Conservation (phyloP, 192 early-diverging fungal species). For the Dissophora ornata region DNA sequence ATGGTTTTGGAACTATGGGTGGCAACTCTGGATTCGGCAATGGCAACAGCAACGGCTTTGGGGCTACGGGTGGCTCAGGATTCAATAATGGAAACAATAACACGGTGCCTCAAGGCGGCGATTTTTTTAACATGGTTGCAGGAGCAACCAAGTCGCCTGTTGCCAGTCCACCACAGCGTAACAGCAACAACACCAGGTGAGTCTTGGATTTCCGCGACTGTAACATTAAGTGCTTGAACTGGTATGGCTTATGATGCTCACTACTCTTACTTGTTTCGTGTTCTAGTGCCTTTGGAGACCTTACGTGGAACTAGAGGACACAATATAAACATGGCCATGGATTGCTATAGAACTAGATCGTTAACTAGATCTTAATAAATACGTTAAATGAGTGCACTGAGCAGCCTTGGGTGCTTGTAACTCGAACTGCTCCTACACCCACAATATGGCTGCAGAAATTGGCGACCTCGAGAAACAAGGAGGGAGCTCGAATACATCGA, state of each 20-base stretch:
- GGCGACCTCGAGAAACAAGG: too few relatives aligned
- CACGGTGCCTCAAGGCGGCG: constrained; percentile 44
- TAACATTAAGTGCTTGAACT: neutral
- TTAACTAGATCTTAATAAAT: too few relatives aligned
- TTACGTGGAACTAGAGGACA: constrained; percentile 49
- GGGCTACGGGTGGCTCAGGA: constrained; percentile 1
- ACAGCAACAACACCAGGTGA: constrained; percentile 51
- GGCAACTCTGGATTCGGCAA: too few relatives aligned
- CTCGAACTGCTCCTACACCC: too few relatives aligned
- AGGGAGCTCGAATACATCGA: too few relatives aligned
- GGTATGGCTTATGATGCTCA: neutral
- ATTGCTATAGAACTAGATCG: too few relatives aligned
- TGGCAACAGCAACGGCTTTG: constrained; percentile 15
- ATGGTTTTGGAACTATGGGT: constrained; percentile 6
- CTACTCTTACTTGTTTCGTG: neutral
- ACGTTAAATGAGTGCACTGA: too few relatives aligned
- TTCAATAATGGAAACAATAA: constrained; percentile 1
- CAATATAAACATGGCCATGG: too few relatives aligned
- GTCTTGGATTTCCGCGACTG: too few relatives aligned
- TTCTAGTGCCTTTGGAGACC: constrained; percentile 41
- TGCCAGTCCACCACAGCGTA: constrained; percentile 16
- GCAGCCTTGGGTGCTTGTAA: too few relatives aligned
- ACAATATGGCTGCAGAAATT: too few relatives aligned
- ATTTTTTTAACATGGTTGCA: constrained; percentile 45
- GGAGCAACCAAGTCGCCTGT: constrained; percentile 18